A percentile compares a stretch with the other conserved stretches of the same genome.
Evolutionary conservation across 371 early-diverging fungal genomes (phyloP).

Genomic region (Mucor irregularis): DNA sequence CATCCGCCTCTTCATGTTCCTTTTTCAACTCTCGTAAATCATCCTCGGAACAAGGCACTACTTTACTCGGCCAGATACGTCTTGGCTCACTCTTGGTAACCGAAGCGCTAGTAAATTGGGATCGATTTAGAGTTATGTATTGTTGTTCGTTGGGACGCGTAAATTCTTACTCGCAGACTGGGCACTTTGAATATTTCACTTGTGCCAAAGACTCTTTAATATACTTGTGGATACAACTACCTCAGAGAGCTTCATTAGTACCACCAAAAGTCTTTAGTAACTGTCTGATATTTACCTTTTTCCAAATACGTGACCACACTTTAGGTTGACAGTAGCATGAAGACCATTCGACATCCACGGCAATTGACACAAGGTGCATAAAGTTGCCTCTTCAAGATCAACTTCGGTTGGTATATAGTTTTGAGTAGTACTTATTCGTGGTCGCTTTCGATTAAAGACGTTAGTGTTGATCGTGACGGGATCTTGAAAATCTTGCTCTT

Average conservation of each 20-base stretch:
- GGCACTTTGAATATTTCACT: conserved; percentile 1
- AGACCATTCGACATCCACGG: conserved; percentile 15
- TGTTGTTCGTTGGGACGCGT: too few species aligned
- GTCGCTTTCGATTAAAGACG: background rate
- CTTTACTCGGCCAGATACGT: conserved; percentile 19
- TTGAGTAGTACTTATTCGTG: background rate
- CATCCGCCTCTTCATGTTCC: conserved; percentile 2
- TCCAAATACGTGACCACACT: conserved; percentile 31
- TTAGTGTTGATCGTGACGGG: background rate
- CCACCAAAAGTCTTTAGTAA: background rate
- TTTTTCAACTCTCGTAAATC: background rate
- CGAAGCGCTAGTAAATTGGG: conserved; percentile 2
- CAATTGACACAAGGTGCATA: conserved; percentile 17
- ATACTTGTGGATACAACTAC: conserved; percentile 9
- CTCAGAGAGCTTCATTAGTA: too few species aligned
- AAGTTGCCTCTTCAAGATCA: background rate
- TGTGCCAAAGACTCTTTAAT: background rate
- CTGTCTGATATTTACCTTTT: conserved; percentile 8
- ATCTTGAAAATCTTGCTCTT: conserved; percentile 17
- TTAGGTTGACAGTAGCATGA: conserved; percentile 17
- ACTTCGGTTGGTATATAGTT: background rate
- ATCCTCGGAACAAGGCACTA: conserved; percentile 1
- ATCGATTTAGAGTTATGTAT: too few species aligned
- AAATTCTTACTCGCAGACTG: conserved; percentile 14
- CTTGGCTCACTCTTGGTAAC: conserved; percentile 8